Evolutionary conservation across 2,329 filamentous ascomycete species (phyloP).

Genomic region (Phaeosphaeriaceae sp.): DNA sequence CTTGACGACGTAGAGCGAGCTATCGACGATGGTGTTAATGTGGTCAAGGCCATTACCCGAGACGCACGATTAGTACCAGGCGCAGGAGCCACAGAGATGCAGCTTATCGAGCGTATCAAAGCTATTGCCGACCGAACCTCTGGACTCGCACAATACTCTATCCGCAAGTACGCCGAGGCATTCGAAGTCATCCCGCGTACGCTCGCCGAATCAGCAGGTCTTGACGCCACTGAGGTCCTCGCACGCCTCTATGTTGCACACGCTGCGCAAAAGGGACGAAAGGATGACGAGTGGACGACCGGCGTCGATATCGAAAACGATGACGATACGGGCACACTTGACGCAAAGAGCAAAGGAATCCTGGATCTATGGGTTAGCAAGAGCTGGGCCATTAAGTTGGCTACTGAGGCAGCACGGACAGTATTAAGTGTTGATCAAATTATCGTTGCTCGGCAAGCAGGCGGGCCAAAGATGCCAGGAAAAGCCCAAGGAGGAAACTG

Average conservation of each 20-base stretch:
- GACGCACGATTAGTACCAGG: constrained; percentile 91
- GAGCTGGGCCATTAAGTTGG: constrained; percentile 95
- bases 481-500: constrained; percentile 76
- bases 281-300: constrained; percentile 80
- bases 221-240: constrained; percentile 96
- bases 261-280: constrained; percentile 61
- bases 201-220: constrained; percentile 89
- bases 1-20: constrained; percentile 96
- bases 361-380: constrained; percentile 91
- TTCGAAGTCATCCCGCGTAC: constrained; percentile 97
- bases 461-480: constrained; percentile 93
- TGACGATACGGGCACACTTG: constrained; percentile 78
- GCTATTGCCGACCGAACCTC: constrained; percentile 90
- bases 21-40: constrained; percentile 97
- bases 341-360: constrained; percentile 87
- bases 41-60: constrained; percentile 96
- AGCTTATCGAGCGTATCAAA: constrained; percentile 90
- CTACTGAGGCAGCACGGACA: constrained; percentile 91
- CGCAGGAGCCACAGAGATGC: constrained; percentile 91
- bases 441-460: constrained; percentile 95
- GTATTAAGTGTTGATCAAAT: constrained; percentile 98
- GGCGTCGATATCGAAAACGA: constrained; percentile 95
- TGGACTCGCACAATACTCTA: constrained; percentile 92
- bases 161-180: constrained; percentile 95
- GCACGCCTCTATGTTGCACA: constrained; percentile 93